These are phyloP conservation scores for Tulasnella sp. DNA, from an alignment of 768 basidiomycete species.

Conservation along the genomic window DNA sequence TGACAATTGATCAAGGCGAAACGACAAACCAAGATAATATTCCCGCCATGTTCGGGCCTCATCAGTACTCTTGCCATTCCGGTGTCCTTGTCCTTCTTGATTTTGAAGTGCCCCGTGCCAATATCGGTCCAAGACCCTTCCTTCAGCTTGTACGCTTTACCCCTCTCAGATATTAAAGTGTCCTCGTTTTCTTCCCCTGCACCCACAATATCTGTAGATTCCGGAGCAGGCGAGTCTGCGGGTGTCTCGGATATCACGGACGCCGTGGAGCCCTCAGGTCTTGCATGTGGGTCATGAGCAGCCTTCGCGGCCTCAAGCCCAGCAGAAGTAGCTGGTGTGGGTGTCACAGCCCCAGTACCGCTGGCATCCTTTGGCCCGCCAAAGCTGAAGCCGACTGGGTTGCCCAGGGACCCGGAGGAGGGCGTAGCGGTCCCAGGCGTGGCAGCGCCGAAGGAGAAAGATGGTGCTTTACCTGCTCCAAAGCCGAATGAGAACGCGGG, in stretches of 20 bases:
- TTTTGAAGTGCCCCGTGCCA: slow-evolving; percentile 27
- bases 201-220: slow-evolving; percentile 14
- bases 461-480: slow-evolving; percentile 6
- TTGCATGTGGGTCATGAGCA: background rate
- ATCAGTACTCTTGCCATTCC: slow-evolving; percentile 27
- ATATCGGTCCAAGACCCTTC: slow-evolving; percentile 22
- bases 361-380: background rate
- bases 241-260: background rate
- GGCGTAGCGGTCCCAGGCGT: slow-evolving; percentile 1
- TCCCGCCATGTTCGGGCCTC: slow-evolving; percentile 10
- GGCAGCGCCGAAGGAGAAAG: background rate
- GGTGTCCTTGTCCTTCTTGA: slow-evolving; percentile 29
- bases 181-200: slow-evolving; percentile 30
- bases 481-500: slow-evolving; percentile 22
- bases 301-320: slow-evolving; percentile 14
- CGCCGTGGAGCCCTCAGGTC: background rate
- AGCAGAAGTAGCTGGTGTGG: slow-evolving; percentile 19
- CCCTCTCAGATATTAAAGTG: slow-evolving; percentile 1
- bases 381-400: slow-evolving; percentile 30
- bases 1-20: background rate
- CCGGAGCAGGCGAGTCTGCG: background rate
- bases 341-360: background rate
- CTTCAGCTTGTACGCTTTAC: slow-evolving; percentile 25
- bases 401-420: slow-evolving; percentile 24
- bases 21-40: slow-evolving; percentile 25